phyloP scores from a whole-genome alignment of 306 rosid genomes.

The Leucaena leucocephala region DNA sequence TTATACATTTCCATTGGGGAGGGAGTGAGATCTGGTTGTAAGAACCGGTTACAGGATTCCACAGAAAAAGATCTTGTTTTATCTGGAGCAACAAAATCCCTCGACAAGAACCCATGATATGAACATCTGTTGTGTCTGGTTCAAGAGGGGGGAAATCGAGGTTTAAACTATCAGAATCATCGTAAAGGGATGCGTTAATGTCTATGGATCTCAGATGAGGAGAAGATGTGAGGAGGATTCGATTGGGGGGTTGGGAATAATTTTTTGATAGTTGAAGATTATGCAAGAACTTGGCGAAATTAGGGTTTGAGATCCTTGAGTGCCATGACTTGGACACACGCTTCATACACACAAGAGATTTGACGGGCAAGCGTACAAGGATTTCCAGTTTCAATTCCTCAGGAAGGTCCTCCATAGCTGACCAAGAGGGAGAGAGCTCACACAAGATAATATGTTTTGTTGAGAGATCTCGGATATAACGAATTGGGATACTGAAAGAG shows the following conservation, averaged over 20 bases:
- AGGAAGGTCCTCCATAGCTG: not conserved
- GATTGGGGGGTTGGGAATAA: not conserved
- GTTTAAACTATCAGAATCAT: not conserved
- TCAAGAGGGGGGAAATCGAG: not conserved
- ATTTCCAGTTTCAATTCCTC: not conserved
- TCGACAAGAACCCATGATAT: not conserved
- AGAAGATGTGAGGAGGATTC: not conserved
- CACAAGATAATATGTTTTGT: too few species aligned
- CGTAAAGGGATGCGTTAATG: not conserved
- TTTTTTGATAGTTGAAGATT: not conserved
- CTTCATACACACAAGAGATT: not conserved
- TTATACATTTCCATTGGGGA: not conserved
- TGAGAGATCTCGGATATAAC: too few species aligned
- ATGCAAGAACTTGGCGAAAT: not conserved
- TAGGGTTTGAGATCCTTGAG: slow-evolving; percentile 6
- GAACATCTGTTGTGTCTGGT: not conserved
- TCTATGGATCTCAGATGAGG: not conserved
- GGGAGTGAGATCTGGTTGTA: not conserved
- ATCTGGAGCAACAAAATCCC: not conserved
- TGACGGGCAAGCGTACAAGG: not conserved
- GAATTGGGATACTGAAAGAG: too few species aligned
- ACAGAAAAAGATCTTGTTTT: not conserved
- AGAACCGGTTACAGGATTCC: not conserved
- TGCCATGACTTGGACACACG: slow-evolving; percentile 4
- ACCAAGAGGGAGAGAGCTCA: too few species aligned